Percentiles rank a stretch among this genome's conserved stretches.
These are phyloP conservation scores for Skeletonema grethae DNA, from an alignment of 108 stramenopile genomes.

Conservation along the genomic window DNA sequence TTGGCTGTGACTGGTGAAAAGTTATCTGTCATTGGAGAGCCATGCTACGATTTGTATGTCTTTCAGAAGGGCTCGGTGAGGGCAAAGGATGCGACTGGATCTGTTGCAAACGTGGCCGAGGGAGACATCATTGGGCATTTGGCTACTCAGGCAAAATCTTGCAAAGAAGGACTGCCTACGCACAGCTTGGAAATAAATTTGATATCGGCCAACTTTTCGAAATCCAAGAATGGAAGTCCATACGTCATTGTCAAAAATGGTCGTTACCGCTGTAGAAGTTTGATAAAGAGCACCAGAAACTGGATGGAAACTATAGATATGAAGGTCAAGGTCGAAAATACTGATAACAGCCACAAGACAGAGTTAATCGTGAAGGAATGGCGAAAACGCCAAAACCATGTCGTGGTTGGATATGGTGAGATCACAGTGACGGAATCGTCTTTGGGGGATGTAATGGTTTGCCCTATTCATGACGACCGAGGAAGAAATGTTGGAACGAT, in stretches of 20 bases:
- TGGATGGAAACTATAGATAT: conserved; percentile 39
- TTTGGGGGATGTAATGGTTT: not conserved
- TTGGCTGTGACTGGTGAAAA: conserved; percentile 49
- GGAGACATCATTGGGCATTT: conserved; percentile 53
- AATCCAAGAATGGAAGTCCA: conserved; percentile 27
- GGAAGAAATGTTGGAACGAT: conserved; percentile 41
- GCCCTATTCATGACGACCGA: conserved; percentile 29
- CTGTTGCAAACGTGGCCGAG: conserved; percentile 10
- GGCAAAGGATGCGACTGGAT: conserved; percentile 17
- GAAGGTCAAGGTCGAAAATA: conserved; percentile 31
- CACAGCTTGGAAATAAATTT: conserved; percentile 35
- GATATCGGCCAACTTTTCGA: conserved; percentile 25
- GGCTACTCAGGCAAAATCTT: conserved; percentile 19
- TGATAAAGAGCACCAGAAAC: conserved; percentile 36
- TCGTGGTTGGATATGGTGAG: conserved; percentile 19
- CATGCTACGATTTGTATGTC: conserved; percentile 33
- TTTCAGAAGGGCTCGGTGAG: conserved; percentile 46
- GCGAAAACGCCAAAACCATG: conserved; percentile 29
- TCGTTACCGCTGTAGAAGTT: conserved; percentile 17
- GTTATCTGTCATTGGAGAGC: conserved; percentile 45
- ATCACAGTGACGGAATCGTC: conserved; percentile 17
- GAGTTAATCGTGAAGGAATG: conserved; percentile 40
- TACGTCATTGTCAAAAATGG: conserved; percentile 44
- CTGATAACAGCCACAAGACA: conserved; percentile 12
- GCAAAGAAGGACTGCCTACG: conserved; percentile 35